Conservation (phyloP, 345 rosid genomes). For the Reutealis trisperma region DNA sequence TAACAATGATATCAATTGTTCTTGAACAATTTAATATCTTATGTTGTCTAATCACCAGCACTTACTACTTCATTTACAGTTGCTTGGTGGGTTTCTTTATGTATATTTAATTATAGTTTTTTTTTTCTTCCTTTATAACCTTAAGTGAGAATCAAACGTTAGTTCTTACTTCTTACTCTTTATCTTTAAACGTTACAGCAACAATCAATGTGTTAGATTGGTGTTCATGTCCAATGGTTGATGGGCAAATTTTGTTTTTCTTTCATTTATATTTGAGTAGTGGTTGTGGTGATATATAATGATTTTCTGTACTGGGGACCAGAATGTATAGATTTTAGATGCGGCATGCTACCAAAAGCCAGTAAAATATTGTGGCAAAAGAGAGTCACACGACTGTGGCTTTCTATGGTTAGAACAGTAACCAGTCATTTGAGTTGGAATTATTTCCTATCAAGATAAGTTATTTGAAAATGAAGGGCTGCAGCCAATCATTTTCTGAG, state of each 20-base stretch:
- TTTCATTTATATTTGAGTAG: neutral
- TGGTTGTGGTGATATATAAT: neutral
- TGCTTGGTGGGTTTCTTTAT: neutral
- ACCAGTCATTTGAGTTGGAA: neutral
- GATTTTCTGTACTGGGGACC: neutral
- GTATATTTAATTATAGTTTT: too few relatives aligned
- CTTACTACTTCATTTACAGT: neutral
- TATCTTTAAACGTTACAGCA: neutral
- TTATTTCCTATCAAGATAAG: constrained; percentile 3
- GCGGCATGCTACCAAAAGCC: neutral
- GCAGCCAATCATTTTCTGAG: neutral
- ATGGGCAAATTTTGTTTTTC: neutral
- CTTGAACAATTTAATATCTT: neutral
- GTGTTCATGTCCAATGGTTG: neutral
- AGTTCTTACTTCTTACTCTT: too few relatives aligned
- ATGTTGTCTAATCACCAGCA: neutral
- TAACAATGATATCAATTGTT: constrained; percentile 21
- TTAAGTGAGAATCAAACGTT: too few relatives aligned
- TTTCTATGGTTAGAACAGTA: neutral
- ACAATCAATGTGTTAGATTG: neutral
- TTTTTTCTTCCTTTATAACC: too few relatives aligned
- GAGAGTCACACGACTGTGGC: neutral
- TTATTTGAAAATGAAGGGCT: constrained; percentile 3
- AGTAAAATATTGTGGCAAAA: constrained; percentile 6
- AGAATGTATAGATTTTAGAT: constrained; percentile 1